Evolutionary conservation across 2,329 filamentous ascomycete species (phyloP).

Genomic region (Fusarium pilosicola): DNA sequence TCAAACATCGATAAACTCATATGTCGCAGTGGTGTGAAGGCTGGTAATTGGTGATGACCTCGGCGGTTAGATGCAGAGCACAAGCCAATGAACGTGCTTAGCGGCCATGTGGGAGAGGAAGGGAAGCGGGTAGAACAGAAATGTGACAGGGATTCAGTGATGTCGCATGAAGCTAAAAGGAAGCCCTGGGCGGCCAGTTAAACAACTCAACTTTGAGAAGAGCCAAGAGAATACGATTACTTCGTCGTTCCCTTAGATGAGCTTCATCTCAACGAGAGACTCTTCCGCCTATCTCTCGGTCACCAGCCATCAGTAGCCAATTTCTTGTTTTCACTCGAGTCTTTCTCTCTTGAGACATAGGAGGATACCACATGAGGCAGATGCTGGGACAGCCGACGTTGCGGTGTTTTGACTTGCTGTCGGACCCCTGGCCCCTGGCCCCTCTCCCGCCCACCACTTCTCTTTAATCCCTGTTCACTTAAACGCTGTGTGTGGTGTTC

Average conservation of each 20-base stretch:
- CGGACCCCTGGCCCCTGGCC: slow-evolving; percentile 28
- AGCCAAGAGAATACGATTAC: neutral
- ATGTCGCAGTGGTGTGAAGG: slow-evolving; percentile 26
- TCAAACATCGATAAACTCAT: slow-evolving; percentile 28
- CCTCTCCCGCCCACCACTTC: slow-evolving; percentile 20
- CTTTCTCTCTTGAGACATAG: slow-evolving; percentile 19
- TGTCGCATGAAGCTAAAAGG: slow-evolving; percentile 20
- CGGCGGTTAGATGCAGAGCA: slow-evolving; percentile 53
- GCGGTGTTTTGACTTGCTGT: slow-evolving; percentile 21
- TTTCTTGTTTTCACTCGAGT: neutral
- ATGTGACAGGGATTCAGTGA: slow-evolving; percentile 17
- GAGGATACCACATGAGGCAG: slow-evolving; percentile 31
- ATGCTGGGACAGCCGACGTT: slow-evolving; percentile 34
- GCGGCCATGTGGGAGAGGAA: slow-evolving; percentile 28
- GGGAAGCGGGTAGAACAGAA: slow-evolving; percentile 23
- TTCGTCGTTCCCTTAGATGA: slow-evolving; percentile 17
- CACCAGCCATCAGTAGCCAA: neutral
- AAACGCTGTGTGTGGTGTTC: slow-evolving; percentile 18
- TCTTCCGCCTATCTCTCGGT: neutral
- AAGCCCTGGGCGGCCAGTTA: slow-evolving; percentile 13
- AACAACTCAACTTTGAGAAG: slow-evolving; percentile 21
- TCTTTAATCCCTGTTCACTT: slow-evolving; percentile 11
- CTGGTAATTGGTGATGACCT: slow-evolving; percentile 46
- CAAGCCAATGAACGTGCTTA: slow-evolving; percentile 49
- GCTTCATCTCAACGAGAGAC: neutral